Evolutionary conservation across 2,329 filamentous ascomycete genomes (phyloP), one percentile per base, ranked within the genome.

Genomic region (Colletotrichum chrysophilum): DNA sequence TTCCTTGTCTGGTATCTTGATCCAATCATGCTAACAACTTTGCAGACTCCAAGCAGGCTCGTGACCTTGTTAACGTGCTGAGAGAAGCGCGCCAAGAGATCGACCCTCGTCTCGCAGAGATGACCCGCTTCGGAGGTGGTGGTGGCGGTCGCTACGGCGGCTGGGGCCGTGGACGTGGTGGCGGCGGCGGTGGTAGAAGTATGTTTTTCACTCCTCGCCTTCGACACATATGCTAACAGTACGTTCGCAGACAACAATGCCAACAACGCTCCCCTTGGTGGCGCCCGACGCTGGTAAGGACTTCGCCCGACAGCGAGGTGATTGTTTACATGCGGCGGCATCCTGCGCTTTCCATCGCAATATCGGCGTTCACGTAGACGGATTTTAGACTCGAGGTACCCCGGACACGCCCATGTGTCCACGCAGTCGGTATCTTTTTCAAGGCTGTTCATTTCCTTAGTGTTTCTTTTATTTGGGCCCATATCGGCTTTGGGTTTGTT

Each of bases 41-140:
- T 43, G 4, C 70, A 96, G 95, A 97, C 88, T 92, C 94, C 82
- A 97, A 96, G 90, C 95, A 97, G 92, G 96, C 97, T 87, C 96
- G 97, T 91, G 97, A 99, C 88, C 93, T 99, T 84, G 93, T 99
- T 81, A 91, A 91, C 81, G 95, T 99, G 82, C 94, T 99, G 80
- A 93, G 93, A 83, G 97, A 99, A 88, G 96, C 97, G 79, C 98
- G 98, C 90, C 97, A 99, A 89, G 94, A 97, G 87, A 96, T 99
- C 86, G 97, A 98, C 83, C 97, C 97, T 83, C 94, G 96, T 85
- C 94, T 99, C 78, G 93, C 93, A 78, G 97, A 99, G 90, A 98
- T 99, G 97, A 93, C 92, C 80, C 94, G 97, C 85, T 98, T 96
- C 84, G 92, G 95, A 79, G 95, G 96, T 78, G 95, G 95, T 74